phyloP scores from a whole-genome alignment of 2,329 filamentous ascomycete species.

The Calonectria leucothoes region DNA sequence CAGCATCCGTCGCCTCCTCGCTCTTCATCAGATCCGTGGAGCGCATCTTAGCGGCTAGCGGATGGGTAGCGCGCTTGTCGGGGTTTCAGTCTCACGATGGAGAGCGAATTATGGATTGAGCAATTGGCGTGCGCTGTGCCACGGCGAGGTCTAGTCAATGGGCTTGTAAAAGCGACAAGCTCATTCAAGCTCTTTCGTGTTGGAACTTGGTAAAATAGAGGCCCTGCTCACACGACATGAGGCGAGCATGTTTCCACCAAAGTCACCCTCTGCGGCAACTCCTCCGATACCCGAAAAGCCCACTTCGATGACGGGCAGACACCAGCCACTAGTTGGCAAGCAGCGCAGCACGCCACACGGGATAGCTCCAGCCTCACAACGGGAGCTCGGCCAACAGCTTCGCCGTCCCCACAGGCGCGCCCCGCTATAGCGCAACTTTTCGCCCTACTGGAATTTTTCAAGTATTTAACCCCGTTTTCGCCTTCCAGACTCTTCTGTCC shows the following conservation, averaged over 20 bases:
- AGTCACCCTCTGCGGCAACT: neutral
- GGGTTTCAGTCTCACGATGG: neutral
- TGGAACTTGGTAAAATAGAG: conserved; percentile 21
- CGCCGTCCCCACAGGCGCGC: conserved; percentile 28
- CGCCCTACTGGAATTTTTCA: conserved; percentile 38
- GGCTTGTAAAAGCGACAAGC: conserved; percentile 3
- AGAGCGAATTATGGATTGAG: neutral
- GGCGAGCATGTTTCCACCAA: conserved; percentile 19
- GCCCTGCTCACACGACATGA: conserved; percentile 26
- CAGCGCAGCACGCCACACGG: neutral
- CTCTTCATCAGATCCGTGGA: conserved; percentile 66
- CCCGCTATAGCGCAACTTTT: conserved; percentile 38
- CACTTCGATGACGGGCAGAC: conserved; percentile 22
- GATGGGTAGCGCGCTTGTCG: neutral
- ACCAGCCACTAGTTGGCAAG: conserved; percentile 3
- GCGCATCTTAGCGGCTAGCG: conserved; percentile 32
- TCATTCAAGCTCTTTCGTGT: conserved; percentile 30
- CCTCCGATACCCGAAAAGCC: conserved; percentile 1
- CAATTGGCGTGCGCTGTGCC: neutral
- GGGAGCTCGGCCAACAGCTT: conserved; percentile 23
- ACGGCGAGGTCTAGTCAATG: neutral
- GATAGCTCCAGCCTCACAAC: conserved; percentile 3
- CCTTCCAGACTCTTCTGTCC: conserved; percentile 34
- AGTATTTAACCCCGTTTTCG: conserved; percentile 19
- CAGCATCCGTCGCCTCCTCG: conserved; percentile 75